Evolutionary conservation across 768 basidiomycete species (phyloP).

Genomic region (Calocybe gangraenosa): DNA sequence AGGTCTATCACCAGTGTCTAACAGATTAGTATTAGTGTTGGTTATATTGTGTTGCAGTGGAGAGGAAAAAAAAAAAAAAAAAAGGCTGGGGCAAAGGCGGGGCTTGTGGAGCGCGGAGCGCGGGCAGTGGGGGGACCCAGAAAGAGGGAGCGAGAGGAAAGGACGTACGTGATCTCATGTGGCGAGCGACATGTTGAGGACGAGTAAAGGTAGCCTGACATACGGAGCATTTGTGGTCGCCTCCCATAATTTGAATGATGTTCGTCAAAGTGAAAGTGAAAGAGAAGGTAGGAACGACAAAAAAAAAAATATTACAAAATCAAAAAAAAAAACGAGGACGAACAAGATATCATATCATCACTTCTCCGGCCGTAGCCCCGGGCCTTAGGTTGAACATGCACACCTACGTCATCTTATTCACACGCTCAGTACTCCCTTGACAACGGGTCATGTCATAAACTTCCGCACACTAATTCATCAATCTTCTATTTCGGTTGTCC

Average conservation of each 20-base stretch:
- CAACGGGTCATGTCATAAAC: too few relatives aligned
- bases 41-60: too few relatives aligned
- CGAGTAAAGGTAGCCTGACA: constrained; percentile 86
- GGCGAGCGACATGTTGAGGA: constrained; percentile 85
- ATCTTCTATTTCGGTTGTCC: too few relatives aligned
- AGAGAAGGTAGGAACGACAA: not conserved
- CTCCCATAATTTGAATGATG: constrained; percentile 51
- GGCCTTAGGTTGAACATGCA: too few relatives aligned
- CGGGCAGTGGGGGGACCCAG: constrained; percentile 21
- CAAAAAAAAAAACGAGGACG: not conserved
- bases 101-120: constrained; percentile 7
- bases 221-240: constrained; percentile 84
- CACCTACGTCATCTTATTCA: too few relatives aligned
- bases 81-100: constrained; percentile 10
- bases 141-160: constrained; percentile 12
- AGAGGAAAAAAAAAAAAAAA: constrained; percentile 7
- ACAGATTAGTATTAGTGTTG: too few relatives aligned
- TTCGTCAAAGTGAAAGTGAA: not conserved
- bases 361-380: not conserved
- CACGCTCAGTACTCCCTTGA: too few relatives aligned
- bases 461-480: too few relatives aligned
- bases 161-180: constrained; percentile 86
- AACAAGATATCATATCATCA: not conserved
- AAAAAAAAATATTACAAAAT: too few relatives aligned
- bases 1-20: constrained; percentile 87